Evolutionary conservation across 768 basidiomycete genomes (phyloP).

Genomic region (Suillus subluteus): DNA sequence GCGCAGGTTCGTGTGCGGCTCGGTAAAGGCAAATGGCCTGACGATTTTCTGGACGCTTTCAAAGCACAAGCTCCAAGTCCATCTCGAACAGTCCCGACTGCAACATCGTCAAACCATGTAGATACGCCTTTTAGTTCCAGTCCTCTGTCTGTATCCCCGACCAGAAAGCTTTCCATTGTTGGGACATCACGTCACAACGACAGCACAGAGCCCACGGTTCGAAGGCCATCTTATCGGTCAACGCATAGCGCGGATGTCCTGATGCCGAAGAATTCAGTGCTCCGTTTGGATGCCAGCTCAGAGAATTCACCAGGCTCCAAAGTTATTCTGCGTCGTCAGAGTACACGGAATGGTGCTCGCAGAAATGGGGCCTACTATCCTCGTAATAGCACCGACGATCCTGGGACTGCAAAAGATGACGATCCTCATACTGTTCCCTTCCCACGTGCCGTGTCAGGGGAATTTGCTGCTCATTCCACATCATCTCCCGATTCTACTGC

Average conservation of each 20-base stretch:
- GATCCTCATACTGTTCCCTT: slow-evolving; percentile 60
- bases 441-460: slow-evolving; percentile 61
- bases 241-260: slow-evolving; percentile 66
- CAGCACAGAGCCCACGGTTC: slow-evolving; percentile 48
- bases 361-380: slow-evolving; percentile 53
- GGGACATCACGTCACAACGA: slow-evolving; percentile 48
- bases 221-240: slow-evolving; percentile 65
- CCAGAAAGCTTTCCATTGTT: slow-evolving; percentile 61
- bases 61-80: slow-evolving; percentile 33
- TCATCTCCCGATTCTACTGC: slow-evolving; percentile 43
- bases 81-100: slow-evolving; percentile 32
- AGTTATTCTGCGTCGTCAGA: slow-evolving; percentile 59
- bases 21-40: slow-evolving; percentile 82
- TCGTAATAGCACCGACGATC: slow-evolving; percentile 39
- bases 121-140: slow-evolving; percentile 28
- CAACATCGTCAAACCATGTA: slow-evolving; percentile 21
- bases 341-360: slow-evolving; percentile 51
- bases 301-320: slow-evolving; percentile 49
- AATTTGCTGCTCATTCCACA: slow-evolving; percentile 39
- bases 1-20: slow-evolving; percentile 51
- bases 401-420: slow-evolving; percentile 36
- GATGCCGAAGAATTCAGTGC: slow-evolving; percentile 50
- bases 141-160: slow-evolving; percentile 48
- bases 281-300: slow-evolving; percentile 60
- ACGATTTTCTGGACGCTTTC: slow-evolving; percentile 74